Base-by-base conservation (phyloP, 345 rosid species). In the Acer negundo region DNA sequence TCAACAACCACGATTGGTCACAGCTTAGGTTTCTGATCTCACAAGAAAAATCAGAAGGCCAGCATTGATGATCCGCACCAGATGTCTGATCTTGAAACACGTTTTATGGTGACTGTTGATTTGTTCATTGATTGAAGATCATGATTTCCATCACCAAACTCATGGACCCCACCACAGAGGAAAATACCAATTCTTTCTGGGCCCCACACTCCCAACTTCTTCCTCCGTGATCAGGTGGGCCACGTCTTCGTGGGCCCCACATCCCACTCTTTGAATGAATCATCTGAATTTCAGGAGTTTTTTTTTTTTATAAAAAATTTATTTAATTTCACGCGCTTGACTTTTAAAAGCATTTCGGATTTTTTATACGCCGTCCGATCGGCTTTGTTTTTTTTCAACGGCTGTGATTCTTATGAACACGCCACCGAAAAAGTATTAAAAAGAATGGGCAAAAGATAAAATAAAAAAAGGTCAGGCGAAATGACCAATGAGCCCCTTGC, bases 401-500 rank as follows among this genome's bases (percentile, higher is more conserved):
- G 67, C 40, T 19, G 35, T 10, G 73, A 72, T 76, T 19, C 24
- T 24, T 7, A 24, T 58, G 24, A 1, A 15, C 10, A 6, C 3
- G 24, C 62, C 24, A 78, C 69, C 61, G 42, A 69, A 73, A 31
- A 26, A 26, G 26, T 26, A 26, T 26, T 26, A 26, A 26, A 26
- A 26, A 24, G 11, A 44, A 23, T 46, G 24, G 2, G 23, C 2
- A 4, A 19, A 23, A 15, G 31, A 31, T 31, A 3, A 31, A 65
- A 17, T 3, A 13, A 53, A 38, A 67, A 24, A 26, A 24, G 13
- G n/a, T 4, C 10, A 26, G 23, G 5, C 0, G 47, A 80, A 78
- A 71, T 83, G 81, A 80, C 86, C 22, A 42, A 28, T 13, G 4
- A 28, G 38, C 22, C 81, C 82, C 55, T 15, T 9, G 3, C 4